Conservation (phyloP, 1,284 basidiomycete genomes). For the Apiotrichum sp. region DNA sequence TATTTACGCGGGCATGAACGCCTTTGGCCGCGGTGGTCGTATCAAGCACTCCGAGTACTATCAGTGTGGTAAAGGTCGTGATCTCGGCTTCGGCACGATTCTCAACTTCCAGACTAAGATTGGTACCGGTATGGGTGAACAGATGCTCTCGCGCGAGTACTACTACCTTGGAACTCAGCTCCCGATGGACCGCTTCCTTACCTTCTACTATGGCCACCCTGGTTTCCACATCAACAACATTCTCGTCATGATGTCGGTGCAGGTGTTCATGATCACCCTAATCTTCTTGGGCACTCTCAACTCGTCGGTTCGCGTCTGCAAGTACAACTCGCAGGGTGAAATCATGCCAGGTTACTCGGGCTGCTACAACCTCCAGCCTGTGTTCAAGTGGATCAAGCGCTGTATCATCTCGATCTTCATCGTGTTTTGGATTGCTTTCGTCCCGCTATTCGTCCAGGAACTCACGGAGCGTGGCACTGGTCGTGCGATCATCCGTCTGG, state of each 20-base stretch:
- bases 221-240: slow-evolving; percentile 99
- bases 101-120: slow-evolving; percentile 99
- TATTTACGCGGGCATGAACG: slow-evolving; percentile 99
- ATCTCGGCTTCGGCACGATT: slow-evolving; percentile 98
- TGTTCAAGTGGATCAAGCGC: slow-evolving; percentile 86
- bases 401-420: slow-evolving; percentile 95
- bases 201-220: slow-evolving; percentile 99
- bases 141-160: slow-evolving; percentile 98
- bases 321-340: slow-evolving; percentile 64
- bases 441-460: slow-evolving; percentile 91
- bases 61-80: slow-evolving; percentile 93
- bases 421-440: slow-evolving; percentile 91
- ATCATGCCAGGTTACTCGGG: slow-evolving; percentile 69
- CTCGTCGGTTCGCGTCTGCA: slow-evolving; percentile 68
- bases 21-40: slow-evolving; percentile 88
- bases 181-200: slow-evolving; percentile 95
- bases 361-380: slow-evolving; percentile 83
- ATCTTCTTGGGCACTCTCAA: slow-evolving; percentile 88
- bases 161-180: slow-evolving; percentile 99
- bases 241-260: slow-evolving; percentile 89
- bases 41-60: slow-evolving; percentile 99
- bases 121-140: slow-evolving; percentile 99
- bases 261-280: slow-evolving; percentile 80
- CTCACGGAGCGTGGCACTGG: slow-evolving; percentile 85
- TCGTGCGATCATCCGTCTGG: slow-evolving; percentile 78